Evolutionary conservation across 305 asterid genomes (phyloP).

Genomic region (Plantago coronopus): DNA sequence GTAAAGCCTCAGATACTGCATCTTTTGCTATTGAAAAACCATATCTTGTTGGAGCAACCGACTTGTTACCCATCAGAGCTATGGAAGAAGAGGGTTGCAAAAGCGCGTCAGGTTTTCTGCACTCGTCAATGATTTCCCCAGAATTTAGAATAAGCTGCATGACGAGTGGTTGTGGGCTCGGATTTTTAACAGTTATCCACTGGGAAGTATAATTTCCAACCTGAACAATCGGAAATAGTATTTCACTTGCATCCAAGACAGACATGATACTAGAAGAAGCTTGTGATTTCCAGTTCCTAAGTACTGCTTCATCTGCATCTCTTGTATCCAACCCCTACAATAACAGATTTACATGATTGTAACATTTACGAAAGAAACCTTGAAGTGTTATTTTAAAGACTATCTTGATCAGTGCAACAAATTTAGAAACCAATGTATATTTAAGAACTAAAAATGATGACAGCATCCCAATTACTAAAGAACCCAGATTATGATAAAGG

Average conservation of each 20-base stretch:
- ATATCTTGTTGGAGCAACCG: slow-evolving; percentile 51
- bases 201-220: slow-evolving; percentile 62
- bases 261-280: slow-evolving; percentile 49
- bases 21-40: slow-evolving; percentile 79
- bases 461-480: neutral
- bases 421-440: too few relatives aligned
- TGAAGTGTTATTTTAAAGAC: slow-evolving; percentile 13
- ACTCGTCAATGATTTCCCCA: slow-evolving; percentile 63
- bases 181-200: slow-evolving; percentile 65
- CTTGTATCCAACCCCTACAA: slow-evolving; percentile 51
- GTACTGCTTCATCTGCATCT: slow-evolving; percentile 65
- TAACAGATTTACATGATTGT: slow-evolving; percentile 24
- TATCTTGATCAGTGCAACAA: slow-evolving; percentile 13
- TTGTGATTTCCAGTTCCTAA: slow-evolving; percentile 84
- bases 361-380: slow-evolving; percentile 12
- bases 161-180: slow-evolving; percentile 57
- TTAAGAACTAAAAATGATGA: too few relatives aligned
- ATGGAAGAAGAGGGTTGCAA: slow-evolving; percentile 48
- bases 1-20: slow-evolving; percentile 73
- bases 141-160: slow-evolving; percentile 81
- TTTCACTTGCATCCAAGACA: slow-evolving; percentile 48
- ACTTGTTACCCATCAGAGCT: slow-evolving; percentile 39
- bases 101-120: slow-evolving; percentile 46
- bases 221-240: slow-evolving; percentile 54
- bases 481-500: neutral